These are phyloP conservation scores for Fusarium sacchari DNA, from an alignment of 2,329 filamentous ascomycete species.

Conservation along the genomic window DNA sequence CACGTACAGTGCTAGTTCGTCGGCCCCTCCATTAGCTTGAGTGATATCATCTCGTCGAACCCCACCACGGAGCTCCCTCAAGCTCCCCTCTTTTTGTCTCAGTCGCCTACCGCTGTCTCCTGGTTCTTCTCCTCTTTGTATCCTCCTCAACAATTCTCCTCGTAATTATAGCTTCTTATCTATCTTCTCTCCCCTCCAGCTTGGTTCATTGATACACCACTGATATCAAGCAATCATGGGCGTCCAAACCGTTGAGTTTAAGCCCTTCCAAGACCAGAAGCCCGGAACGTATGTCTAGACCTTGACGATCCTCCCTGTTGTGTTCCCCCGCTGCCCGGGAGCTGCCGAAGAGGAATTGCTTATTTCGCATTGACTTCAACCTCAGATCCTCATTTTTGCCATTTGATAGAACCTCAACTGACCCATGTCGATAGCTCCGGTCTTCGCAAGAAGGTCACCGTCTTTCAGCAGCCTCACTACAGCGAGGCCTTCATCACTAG, in stretches of 20 bases:
- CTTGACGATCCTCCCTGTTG: slow-evolving; percentile 11
- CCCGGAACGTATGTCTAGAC: slow-evolving; percentile 87
- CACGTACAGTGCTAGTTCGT: slow-evolving; percentile 37
- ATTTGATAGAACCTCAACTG: slow-evolving; percentile 7
- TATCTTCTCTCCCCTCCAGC: background rate
- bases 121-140: slow-evolving; percentile 22
- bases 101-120: slow-evolving; percentile 15
- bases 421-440: slow-evolving; percentile 74
- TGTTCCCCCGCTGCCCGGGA: slow-evolving; percentile 15
- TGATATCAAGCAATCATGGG: slow-evolving; percentile 64
- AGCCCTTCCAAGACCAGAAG: slow-evolving; percentile 95
- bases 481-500: slow-evolving; percentile 94
- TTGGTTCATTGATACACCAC: slow-evolving; percentile 2
- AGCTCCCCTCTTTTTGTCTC: slow-evolving; percentile 44
- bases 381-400: background rate
- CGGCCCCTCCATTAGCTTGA: slow-evolving; percentile 42
- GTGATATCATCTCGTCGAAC: slow-evolving; percentile 44
- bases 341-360: background rate
- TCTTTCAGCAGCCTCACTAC: slow-evolving; percentile 96
- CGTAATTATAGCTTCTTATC: background rate
- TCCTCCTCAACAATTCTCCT: slow-evolving; percentile 32
- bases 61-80: slow-evolving; percentile 43
- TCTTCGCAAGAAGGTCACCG: slow-evolving; percentile 98
- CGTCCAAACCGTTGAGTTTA: slow-evolving; percentile 80
- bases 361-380: background rate